Conservation (phyloP, 805 yeast genomes). For the Millerozyma acaciae region DNA sequence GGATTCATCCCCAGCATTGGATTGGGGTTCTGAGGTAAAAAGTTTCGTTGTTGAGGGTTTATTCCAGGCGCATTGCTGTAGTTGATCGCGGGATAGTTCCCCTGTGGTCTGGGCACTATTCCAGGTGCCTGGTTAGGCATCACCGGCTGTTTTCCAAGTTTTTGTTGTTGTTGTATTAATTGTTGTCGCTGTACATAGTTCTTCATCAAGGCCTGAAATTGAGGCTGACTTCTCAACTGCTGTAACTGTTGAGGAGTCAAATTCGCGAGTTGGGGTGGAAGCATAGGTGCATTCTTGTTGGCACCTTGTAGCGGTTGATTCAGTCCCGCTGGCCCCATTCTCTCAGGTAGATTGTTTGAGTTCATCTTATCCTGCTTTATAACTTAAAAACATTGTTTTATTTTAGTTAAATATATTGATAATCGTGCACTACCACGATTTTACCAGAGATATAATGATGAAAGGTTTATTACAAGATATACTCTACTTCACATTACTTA, state of each 20-base stretch:
- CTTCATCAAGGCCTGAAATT: constrained; percentile 38
- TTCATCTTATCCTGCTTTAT: too few species aligned
- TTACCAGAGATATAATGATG: too few species aligned
- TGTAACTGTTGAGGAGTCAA: constrained; percentile 41
- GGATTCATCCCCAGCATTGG: constrained; percentile 1
- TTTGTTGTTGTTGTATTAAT: constrained; percentile 15
- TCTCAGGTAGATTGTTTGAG: constrained; percentile 10
- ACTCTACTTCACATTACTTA: background rate
- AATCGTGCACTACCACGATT: too few species aligned
- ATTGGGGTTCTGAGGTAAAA: too few species aligned
- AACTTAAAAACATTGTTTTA: too few species aligned
- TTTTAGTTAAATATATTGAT: too few species aligned
- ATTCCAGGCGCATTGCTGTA: too few species aligned
- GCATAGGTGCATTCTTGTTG: constrained; percentile 10
- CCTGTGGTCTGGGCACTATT: too few species aligned
- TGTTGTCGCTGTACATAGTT: constrained; percentile 40
- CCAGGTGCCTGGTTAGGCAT: too few species aligned
- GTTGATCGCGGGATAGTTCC: too few species aligned
- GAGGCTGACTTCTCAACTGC: constrained; percentile 40
- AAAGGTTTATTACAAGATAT: background rate
- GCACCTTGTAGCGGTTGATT: constrained; percentile 8
- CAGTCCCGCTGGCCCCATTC: constrained; percentile 6
- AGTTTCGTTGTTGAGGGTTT: too few species aligned
- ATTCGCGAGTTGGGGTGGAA: constrained; percentile 29
- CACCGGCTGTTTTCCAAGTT: too few species aligned